Conservation (phyloP, 1,284 basidiomycete species). For the Fomitopsis palustris region DNA sequence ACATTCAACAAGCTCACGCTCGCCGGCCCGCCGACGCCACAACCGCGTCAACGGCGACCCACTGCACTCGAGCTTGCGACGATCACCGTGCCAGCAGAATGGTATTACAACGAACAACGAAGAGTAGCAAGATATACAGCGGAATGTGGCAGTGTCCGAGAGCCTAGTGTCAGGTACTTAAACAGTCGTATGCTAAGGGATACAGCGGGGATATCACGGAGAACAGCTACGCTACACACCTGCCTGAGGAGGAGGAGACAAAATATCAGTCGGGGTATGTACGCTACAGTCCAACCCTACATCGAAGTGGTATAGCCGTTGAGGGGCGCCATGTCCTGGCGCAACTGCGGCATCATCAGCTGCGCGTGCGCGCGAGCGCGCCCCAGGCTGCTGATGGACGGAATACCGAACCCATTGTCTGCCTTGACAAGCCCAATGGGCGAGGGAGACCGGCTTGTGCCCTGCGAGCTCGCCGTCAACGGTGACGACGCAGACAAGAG, state of each 20-base stretch:
- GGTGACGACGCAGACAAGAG: background rate
- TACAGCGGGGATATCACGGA: background rate
- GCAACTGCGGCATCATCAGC: background rate
- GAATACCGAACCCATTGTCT: background rate
- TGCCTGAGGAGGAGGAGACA: background rate
- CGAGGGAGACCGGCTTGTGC: background rate
- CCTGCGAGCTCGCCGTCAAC: background rate
- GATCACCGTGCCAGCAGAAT: background rate
- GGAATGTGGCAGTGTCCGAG: background rate
- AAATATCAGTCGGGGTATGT: background rate
- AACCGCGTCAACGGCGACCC: background rate
- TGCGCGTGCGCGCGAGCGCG: background rate
- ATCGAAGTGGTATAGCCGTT: background rate
- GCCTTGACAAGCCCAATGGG: background rate
- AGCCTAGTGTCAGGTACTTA: background rate
- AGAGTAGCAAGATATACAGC: background rate
- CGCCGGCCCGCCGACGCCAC: background rate
- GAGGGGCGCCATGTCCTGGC: background rate
- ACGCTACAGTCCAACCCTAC: background rate
- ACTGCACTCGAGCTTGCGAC: background rate
- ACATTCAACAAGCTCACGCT: background rate
- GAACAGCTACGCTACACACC: background rate
- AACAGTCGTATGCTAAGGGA: background rate
- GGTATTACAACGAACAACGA: background rate
- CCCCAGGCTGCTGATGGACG: background rate